Conservation (phyloP, 2,329 filamentous ascomycete genomes). For the Fusarium subtropicale region DNA sequence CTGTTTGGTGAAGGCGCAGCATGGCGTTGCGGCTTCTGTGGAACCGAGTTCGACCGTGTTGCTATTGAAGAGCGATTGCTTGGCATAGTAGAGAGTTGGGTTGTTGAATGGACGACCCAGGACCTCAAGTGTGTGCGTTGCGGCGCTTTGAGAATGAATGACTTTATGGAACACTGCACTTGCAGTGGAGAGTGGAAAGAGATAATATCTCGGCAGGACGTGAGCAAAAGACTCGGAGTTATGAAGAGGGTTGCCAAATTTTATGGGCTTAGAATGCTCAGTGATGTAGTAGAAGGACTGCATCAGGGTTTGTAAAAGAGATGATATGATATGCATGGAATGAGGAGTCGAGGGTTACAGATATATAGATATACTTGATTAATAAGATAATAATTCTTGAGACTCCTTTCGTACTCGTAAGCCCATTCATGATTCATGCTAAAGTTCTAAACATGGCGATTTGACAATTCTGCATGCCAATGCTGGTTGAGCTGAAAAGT, state of each 20-base stretch:
- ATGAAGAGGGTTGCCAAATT: slow-evolving; percentile 80
- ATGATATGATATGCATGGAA: slow-evolving; percentile 26
- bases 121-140: slow-evolving; percentile 84
- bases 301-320: slow-evolving; percentile 57
- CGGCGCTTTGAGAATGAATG: slow-evolving; percentile 82
- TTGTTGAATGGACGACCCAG: slow-evolving; percentile 87
- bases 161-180: slow-evolving; percentile 96
- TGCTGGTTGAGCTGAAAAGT: slow-evolving; percentile 4
- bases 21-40: slow-evolving; percentile 85
- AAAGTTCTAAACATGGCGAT: neutral
- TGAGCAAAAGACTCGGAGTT: slow-evolving; percentile 74
- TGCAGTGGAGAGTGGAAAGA: slow-evolving; percentile 89
- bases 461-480: neutral
- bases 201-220: slow-evolving; percentile 74
- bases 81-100: slow-evolving; percentile 76
- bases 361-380: slow-evolving; percentile 4
- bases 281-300: slow-evolving; percentile 76
- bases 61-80: slow-evolving; percentile 87
- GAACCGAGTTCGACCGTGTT: slow-evolving; percentile 79
- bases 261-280: slow-evolving; percentile 86
- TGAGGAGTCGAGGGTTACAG: slow-evolving; percentile 26
- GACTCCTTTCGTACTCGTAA: neutral
- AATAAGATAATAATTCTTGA: slow-evolving; percentile 2
- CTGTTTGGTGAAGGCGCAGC: slow-evolving; percentile 66
- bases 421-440: neutral